Percentiles rank a stretch among this genome's conserved stretches.
These are phyloP conservation scores for Monosporozyma servazzii DNA, from an alignment of 805 yeast species.

Conservation along the genomic window DNA sequence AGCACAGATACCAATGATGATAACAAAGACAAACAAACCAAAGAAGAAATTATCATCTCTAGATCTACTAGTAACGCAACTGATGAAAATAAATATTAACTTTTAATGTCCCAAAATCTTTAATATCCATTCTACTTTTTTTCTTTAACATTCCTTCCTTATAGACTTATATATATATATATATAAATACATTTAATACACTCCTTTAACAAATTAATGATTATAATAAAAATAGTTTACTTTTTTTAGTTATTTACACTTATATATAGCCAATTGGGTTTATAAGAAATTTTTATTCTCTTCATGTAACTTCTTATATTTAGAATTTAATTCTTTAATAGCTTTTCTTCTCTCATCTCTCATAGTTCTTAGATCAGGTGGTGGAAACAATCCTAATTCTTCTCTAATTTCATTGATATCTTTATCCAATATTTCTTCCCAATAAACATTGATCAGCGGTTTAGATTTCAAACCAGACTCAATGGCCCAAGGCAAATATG, in stretches of 20 bases:
- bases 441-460: conserved; percentile 77
- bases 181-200: neutral
- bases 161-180: neutral
- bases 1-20: neutral
- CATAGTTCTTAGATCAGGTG: conserved; percentile 68
- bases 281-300: neutral
- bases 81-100: neutral
- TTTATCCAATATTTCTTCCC: conserved; percentile 75
- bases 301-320: conserved; percentile 12
- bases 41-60: neutral
- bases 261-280: neutral
- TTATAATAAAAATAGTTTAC: neutral
- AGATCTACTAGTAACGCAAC: neutral
- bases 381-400: conserved; percentile 64
- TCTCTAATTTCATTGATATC: conserved; percentile 65
- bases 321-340: conserved; percentile 19
- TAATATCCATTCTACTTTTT: neutral
- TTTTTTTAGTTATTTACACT: neutral
- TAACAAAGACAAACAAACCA: neutral
- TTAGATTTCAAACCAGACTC: conserved; percentile 61
- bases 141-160: neutral
- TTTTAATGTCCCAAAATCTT: neutral
- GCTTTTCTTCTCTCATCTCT: conserved; percentile 32
- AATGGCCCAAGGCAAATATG: conserved; percentile 85
- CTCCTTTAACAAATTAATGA: neutral